Evolutionary conservation across 176 grass and related monocot species (phyloP).

Genomic region (Panicum miliaceum): DNA sequence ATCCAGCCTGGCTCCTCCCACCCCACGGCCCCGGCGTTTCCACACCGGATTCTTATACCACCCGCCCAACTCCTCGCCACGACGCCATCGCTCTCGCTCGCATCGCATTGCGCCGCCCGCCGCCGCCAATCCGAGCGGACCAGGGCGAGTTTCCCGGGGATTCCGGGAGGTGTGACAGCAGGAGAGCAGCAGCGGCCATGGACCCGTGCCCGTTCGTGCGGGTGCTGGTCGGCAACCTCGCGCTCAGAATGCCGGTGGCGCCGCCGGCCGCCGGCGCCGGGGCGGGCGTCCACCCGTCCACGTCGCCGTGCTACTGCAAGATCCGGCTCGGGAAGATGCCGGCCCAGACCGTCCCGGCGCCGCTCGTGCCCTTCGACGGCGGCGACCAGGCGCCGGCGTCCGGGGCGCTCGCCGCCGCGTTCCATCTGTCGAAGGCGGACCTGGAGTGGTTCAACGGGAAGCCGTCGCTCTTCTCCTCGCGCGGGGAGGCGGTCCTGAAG

Average conservation of each 20-base stretch:
- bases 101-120: background rate
- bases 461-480: constrained; percentile 59
- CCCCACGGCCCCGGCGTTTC: background rate
- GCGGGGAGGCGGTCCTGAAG: constrained; percentile 52
- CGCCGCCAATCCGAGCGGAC: background rate
- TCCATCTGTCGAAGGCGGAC: constrained; percentile 75
- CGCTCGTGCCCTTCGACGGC: constrained; percentile 53
- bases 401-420: constrained; percentile 52
- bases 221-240: constrained; percentile 91
- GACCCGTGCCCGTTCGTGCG: constrained; percentile 99
- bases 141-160: background rate
- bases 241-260: constrained; percentile 75
- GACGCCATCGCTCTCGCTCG: constrained; percentile 5
- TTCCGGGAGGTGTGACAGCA: background rate
- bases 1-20: constrained; percentile 54
- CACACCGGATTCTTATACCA: constrained; percentile 39
- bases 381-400: constrained; percentile 36
- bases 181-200: constrained; percentile 45
- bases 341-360: constrained; percentile 53
- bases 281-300: constrained; percentile 77
- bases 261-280: constrained; percentile 61
- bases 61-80: constrained; percentile 12
- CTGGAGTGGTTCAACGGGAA: constrained; percentile 65
- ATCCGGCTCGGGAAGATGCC: constrained; percentile 80
- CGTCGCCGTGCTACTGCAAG: constrained; percentile 84